Conservation (phyloP, 257 asterid genomes). For the Solanum tacnaense region DNA sequence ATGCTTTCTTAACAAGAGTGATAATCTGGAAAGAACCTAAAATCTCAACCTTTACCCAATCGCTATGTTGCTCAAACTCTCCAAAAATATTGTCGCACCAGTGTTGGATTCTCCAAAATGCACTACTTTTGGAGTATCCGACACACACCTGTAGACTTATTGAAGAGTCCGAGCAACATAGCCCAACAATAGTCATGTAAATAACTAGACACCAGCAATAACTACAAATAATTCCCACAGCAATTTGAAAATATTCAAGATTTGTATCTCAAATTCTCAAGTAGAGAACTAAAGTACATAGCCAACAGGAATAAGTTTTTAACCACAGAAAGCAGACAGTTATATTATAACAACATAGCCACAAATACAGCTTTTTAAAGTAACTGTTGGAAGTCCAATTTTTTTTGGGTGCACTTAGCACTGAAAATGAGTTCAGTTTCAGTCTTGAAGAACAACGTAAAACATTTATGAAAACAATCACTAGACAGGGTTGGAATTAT, state of each 20-base stretch:
- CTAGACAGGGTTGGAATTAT: not conserved
- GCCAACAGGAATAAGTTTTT: not conserved
- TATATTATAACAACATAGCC: not conserved
- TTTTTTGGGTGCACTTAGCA: not conserved
- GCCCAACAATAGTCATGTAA: not conserved
- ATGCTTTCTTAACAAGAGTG: not conserved
- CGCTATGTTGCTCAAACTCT: not conserved
- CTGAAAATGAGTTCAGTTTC: not conserved
- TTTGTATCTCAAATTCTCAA: not conserved
- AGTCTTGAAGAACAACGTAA: constrained; percentile 3
- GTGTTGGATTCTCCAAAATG: not conserved
- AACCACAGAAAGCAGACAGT: not conserved
- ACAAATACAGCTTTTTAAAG: not conserved
- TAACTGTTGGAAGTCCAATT: not conserved
- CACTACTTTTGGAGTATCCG: not conserved
- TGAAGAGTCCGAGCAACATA: not conserved
- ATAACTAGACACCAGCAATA: not conserved
- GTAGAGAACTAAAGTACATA: not conserved
- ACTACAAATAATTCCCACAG: not conserved
- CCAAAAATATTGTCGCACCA: not conserved
- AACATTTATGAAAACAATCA: not conserved
- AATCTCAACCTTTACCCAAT: not conserved
- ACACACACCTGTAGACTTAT: not conserved
- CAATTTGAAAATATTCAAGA: not conserved
- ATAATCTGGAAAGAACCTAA: not conserved